phyloP scores from a whole-genome alignment of 1,284 basidiomycete species.

The Tetrapyrgos nigripes region DNA sequence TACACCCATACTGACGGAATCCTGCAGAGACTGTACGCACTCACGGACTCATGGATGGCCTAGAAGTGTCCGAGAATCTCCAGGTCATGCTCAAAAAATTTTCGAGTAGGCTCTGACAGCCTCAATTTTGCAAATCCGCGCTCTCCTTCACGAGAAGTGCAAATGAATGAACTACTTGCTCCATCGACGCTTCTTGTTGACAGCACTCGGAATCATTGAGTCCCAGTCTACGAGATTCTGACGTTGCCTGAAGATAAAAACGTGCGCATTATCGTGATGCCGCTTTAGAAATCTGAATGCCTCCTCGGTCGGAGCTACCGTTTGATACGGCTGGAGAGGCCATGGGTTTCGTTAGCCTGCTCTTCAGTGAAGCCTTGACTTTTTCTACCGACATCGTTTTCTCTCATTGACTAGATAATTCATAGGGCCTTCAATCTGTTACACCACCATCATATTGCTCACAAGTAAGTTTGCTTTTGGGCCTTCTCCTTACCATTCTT shows the following conservation, averaged over 20 bases:
- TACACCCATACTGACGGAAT: no score
- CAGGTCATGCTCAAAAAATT: slow-evolving; percentile 39
- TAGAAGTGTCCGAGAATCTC: slow-evolving; percentile 31
- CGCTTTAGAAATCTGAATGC: slow-evolving; percentile 22
- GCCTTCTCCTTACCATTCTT: neutral
- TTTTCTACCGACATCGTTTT: neutral
- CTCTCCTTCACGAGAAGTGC: slow-evolving; percentile 8
- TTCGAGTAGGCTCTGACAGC: no score
- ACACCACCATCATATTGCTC: slow-evolving; percentile 43
- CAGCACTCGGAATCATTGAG: slow-evolving; percentile 41
- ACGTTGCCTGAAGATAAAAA: slow-evolving; percentile 26
- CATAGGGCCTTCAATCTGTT: slow-evolving; percentile 45
- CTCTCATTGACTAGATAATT: neutral
- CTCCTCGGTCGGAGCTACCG: slow-evolving; percentile 5
- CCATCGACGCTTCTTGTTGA: slow-evolving; percentile 15
- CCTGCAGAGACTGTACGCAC: no score
- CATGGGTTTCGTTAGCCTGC: slow-evolving; percentile 35
- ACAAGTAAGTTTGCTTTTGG: slow-evolving; percentile 33
- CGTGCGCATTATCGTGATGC: slow-evolving; percentile 36
- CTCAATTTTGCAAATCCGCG: slow-evolving; percentile 3
- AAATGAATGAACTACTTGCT: slow-evolving; percentile 30
- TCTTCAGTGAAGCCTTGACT: slow-evolving; percentile 34
- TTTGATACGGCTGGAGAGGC: slow-evolving; percentile 40
- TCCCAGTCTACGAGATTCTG: slow-evolving; percentile 40
- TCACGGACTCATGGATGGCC: slow-evolving; percentile 41